A percentile compares a stretch with the other conserved stretches of the same genome.
phyloP scores from a whole-genome alignment of 2,329 filamentous ascomycete species.

The Arthroderma sp. region DNA sequence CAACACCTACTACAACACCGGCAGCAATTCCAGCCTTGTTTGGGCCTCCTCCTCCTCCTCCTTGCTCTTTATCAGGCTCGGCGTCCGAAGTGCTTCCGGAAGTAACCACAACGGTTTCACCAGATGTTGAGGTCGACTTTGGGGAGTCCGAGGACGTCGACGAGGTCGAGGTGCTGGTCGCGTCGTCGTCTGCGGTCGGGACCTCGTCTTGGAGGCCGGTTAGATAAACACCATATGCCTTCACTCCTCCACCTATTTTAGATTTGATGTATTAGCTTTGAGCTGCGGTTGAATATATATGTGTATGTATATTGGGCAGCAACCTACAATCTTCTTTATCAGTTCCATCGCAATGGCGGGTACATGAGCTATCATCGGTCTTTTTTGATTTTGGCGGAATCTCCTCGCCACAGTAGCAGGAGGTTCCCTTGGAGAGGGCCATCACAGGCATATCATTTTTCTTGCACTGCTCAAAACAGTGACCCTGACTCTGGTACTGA shows the following conservation, averaged over 20 bases:
- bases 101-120: slow-evolving; percentile 15
- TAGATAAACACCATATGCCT: slow-evolving; percentile 39
- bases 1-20: slow-evolving; percentile 72
- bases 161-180: slow-evolving; percentile 18
- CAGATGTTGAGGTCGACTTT: slow-evolving; percentile 29
- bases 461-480: slow-evolving; percentile 42
- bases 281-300: too few relatives aligned
- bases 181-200: slow-evolving; percentile 18
- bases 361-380: slow-evolving; percentile 48
- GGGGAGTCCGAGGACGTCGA: slow-evolving; percentile 25
- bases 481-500: slow-evolving; percentile 42
- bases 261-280: slow-evolving; percentile 13
- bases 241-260: slow-evolving; percentile 43
- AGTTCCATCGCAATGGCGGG: slow-evolving; percentile 52
- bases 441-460: slow-evolving; percentile 43
- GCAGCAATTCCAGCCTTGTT: slow-evolving; percentile 76
- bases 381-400: slow-evolving; percentile 48
- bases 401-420: slow-evolving; percentile 61
- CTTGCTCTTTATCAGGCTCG: background rate
- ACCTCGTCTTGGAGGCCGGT: slow-evolving; percentile 33
- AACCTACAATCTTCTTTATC: slow-evolving; percentile 50
- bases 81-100: slow-evolving; percentile 3
- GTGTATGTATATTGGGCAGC: background rate
- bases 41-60: slow-evolving; percentile 29
- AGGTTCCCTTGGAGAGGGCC: slow-evolving; percentile 45